Evolutionary conservation across 2,329 filamentous ascomycete genomes (phyloP).

Genomic region (Coleophoma eucalyptorum): DNA sequence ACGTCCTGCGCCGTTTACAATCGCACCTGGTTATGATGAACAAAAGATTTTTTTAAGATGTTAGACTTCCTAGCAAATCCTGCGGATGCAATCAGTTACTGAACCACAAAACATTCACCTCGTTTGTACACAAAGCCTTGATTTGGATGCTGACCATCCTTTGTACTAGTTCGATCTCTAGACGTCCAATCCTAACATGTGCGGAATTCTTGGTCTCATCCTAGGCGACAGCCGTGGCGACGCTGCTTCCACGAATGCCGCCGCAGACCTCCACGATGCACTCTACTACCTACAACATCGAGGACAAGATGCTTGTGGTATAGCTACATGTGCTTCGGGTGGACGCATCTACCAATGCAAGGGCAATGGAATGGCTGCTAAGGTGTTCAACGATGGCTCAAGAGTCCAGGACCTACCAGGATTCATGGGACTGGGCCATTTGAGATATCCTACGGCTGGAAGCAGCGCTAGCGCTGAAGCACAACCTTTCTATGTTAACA

Average conservation of each 20-base stretch:
- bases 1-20: too few relatives aligned
- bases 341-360: slow-evolving; percentile 88
- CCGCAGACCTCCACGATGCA: slow-evolving; percentile 65
- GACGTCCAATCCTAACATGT: slow-evolving; percentile 40
- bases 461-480: slow-evolving; percentile 81
- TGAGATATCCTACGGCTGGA: slow-evolving; percentile 87
- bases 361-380: slow-evolving; percentile 81
- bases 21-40: slow-evolving; percentile 18
- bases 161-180: too few relatives aligned
- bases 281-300: slow-evolving; percentile 69
- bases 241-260: slow-evolving; percentile 44
- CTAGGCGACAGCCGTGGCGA: slow-evolving; percentile 48
- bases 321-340: slow-evolving; percentile 69
- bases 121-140: too few relatives aligned
- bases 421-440: slow-evolving; percentile 81
- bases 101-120: slow-evolving; percentile 10
- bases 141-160: too few relatives aligned
- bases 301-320: slow-evolving; percentile 86
- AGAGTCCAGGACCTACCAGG: slow-evolving; percentile 73
- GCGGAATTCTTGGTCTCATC: slow-evolving; percentile 58
- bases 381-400: slow-evolving; percentile 78
- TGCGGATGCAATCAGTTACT: slow-evolving; percentile 19
- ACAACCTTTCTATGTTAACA: slow-evolving; percentile 91
- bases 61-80: slow-evolving; percentile 23
- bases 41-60: slow-evolving; percentile 19